Conservation (phyloP, 371 early-diverging fungal species). For the Saksenaea vasiformis region DNA sequence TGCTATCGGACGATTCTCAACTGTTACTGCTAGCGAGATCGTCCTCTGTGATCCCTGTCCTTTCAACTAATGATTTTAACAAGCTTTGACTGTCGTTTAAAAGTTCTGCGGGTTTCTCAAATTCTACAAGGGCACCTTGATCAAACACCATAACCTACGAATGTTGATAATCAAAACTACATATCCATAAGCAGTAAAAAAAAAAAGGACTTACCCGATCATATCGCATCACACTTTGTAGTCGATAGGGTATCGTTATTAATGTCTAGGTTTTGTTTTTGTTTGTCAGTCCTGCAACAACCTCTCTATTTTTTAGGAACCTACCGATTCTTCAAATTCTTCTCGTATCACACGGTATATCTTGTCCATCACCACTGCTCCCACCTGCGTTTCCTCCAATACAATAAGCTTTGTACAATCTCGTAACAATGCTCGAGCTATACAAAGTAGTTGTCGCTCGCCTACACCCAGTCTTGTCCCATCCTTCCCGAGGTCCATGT, state of each 20-base stretch:
- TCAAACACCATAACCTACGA: conserved; percentile 54
- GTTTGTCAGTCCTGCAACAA: not conserved
- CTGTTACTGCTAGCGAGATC: not conserved
- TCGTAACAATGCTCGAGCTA: conserved; percentile 78
- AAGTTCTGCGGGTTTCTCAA: conserved; percentile 62
- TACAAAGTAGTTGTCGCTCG: conserved; percentile 80
- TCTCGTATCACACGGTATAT: conserved; percentile 82
- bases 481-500: conserved; percentile 55
- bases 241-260: conserved; percentile 81
- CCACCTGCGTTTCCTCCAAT: conserved; percentile 78
- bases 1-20: not conserved
- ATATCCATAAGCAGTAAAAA: conserved; percentile 8
- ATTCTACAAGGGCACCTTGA: conserved; percentile 77
- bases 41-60: conserved; percentile 27
- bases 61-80: conserved; percentile 34
- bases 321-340: conserved; percentile 72
- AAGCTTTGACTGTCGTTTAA: conserved; percentile 33
- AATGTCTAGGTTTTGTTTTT: conserved; percentile 59
- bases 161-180: conserved; percentile 27
- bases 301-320: too few relatives aligned
- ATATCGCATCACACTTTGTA: conserved; percentile 68
- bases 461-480: conserved; percentile 78
- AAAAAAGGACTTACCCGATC: conserved; percentile 52
- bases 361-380: conserved; percentile 66
- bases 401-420: conserved; percentile 70